Percentiles rank a stretch among this genome's conserved stretches.
These are phyloP conservation scores for Gossypium bickii DNA, from an alignment of 345 rosid species.

Conservation along the genomic window DNA sequence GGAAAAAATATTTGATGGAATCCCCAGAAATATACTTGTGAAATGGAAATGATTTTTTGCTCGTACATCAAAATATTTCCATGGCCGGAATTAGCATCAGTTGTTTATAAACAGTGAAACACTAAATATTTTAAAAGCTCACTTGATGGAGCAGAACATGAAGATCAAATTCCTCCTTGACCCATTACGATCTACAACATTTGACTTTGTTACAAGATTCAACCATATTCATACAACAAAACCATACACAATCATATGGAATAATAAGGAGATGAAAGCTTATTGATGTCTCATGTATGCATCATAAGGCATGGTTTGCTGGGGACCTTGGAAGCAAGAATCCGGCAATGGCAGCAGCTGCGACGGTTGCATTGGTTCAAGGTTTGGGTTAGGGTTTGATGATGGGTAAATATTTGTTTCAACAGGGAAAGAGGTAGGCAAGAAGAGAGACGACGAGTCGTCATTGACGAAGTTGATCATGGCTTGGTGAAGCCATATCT, in stretches of 20 bases:
- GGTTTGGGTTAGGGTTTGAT: background rate
- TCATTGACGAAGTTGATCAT: constrained; percentile 28
- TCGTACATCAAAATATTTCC: background rate
- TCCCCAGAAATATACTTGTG: background rate
- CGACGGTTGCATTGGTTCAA: background rate
- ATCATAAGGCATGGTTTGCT: background rate
- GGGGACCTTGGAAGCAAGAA: constrained; percentile 9
- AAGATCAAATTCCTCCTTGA: background rate
- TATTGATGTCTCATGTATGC: constrained; percentile 10
- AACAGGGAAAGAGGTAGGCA: background rate
- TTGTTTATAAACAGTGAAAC: background rate
- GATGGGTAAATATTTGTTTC: background rate
- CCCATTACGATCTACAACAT: background rate
- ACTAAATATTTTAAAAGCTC: background rate
- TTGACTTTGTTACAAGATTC: background rate
- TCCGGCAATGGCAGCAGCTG: constrained; percentile 4
- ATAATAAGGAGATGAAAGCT: background rate
- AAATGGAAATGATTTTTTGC: background rate
- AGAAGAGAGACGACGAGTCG: background rate
- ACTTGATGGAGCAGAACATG: background rate
- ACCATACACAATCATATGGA: background rate
- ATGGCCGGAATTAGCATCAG: background rate
- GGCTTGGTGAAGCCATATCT: constrained; percentile 67
- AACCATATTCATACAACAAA: background rate
- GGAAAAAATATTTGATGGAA: background rate